phyloP scores from a whole-genome alignment of 2,329 filamentous ascomycete genomes.

The Sporothrix phasma region DNA sequence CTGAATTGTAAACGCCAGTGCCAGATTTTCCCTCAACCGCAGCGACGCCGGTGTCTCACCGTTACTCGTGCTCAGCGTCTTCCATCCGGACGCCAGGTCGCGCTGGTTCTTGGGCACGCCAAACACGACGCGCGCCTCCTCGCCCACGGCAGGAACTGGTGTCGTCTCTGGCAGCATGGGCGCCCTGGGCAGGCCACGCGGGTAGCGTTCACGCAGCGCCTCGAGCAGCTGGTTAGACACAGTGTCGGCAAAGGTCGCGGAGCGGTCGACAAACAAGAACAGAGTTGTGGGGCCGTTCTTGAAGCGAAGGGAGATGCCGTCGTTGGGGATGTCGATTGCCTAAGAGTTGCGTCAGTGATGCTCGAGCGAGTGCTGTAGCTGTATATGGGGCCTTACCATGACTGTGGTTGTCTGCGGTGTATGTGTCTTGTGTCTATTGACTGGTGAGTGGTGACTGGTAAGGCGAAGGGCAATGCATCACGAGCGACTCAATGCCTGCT shows the following conservation, averaged over 20 bases:
- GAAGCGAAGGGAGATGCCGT: slow-evolving; percentile 57
- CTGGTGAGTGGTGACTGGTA: too few species aligned
- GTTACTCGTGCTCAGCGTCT: slow-evolving; percentile 30
- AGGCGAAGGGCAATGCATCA: too few species aligned
- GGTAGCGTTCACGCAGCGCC: slow-evolving; percentile 48
- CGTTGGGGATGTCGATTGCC: slow-evolving; percentile 26
- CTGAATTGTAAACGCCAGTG: slow-evolving; percentile 41
- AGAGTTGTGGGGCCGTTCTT: slow-evolving; percentile 64
- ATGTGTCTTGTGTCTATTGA: neutral
- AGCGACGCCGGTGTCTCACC: slow-evolving; percentile 34
- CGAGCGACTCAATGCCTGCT: too few species aligned
- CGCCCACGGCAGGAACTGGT: neutral
- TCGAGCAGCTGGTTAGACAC: slow-evolving; percentile 50
- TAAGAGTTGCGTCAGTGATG: neutral
- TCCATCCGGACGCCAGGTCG: slow-evolving; percentile 42
- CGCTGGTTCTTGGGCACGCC: slow-evolving; percentile 35
- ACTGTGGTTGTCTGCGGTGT: neutral
- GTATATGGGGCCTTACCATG: slow-evolving; percentile 17
- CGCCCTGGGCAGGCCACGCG: slow-evolving; percentile 35
- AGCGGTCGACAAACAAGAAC: slow-evolving; percentile 54
- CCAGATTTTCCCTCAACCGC: slow-evolving; percentile 37
- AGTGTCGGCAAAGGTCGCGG: slow-evolving; percentile 44
- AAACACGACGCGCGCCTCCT: slow-evolving; percentile 32
- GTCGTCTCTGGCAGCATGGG: slow-evolving; percentile 19
- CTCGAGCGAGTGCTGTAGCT: neutral